These are phyloP conservation scores for Globisporangium abappressorium DNA, from an alignment of 352 stramenopile genomes.

Conservation along the genomic window DNA sequence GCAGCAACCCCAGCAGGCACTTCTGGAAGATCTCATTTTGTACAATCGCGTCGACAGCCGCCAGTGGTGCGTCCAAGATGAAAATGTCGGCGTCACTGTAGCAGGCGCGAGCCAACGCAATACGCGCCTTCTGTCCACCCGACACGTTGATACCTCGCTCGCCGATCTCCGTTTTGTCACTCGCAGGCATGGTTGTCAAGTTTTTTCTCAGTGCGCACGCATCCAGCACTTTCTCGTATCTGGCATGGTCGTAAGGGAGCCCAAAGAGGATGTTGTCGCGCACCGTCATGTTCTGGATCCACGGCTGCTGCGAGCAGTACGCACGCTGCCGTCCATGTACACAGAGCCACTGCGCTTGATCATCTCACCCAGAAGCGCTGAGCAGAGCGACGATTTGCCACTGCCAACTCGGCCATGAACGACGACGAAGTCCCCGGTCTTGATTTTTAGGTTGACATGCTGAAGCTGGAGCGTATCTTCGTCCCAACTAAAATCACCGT, in stretches of 20 bases:
- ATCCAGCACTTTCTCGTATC: conserved; percentile 44
- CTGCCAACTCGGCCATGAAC: conserved; percentile 87
- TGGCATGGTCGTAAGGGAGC: conserved; percentile 31
- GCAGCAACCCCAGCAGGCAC: conserved; percentile 23
- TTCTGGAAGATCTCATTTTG: conserved; percentile 84
- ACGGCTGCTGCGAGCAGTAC: conserved; percentile 89
- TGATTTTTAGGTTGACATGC: conserved; percentile 65
- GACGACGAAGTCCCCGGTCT: conserved; percentile 73
- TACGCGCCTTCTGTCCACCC: conserved; percentile 57
- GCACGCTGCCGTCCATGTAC: conserved; percentile 34
- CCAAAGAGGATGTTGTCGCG: conserved; percentile 92
- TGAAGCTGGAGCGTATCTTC: conserved; percentile 23
- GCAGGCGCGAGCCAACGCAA: conserved; percentile 57
- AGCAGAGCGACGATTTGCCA: conserved; percentile 92
- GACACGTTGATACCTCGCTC: conserved; percentile 52
- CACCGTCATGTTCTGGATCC: conserved; percentile 78
- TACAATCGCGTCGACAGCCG: conserved; percentile 93
- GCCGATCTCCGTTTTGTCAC: conserved; percentile 48
- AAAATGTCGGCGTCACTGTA: conserved; percentile 50
- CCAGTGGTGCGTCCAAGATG: conserved; percentile 62
- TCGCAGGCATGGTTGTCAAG: too few relatives aligned
- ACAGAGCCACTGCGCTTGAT: conserved; percentile 23
- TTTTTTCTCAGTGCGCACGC: conserved; percentile 54
- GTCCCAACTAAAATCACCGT: conserved; percentile 12
- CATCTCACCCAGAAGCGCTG: conserved; percentile 91